Percentiles rank a stretch among this genome's conserved stretches.
phyloP scores from a whole-genome alignment of 1,284 basidiomycete species.

The Apiotrichum sp. region DNA sequence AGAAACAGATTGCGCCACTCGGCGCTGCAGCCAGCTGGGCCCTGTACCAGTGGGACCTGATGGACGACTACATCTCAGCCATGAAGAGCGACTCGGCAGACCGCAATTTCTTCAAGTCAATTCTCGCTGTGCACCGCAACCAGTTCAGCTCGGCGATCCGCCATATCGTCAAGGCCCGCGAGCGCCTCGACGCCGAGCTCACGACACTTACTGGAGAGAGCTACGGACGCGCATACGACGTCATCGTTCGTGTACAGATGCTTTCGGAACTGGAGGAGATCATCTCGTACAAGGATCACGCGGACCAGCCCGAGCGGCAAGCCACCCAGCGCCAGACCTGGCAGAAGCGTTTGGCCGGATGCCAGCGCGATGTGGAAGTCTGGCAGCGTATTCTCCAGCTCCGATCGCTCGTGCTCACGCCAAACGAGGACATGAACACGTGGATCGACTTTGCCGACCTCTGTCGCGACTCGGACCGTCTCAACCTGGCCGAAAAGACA shows the following conservation, averaged over 20 bases:
- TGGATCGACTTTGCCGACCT: conserved; percentile 94
- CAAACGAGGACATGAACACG: conserved; percentile 91
- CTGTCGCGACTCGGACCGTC: conserved; percentile 75
- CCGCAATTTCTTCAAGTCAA: conserved; percentile 91
- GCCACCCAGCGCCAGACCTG: conserved; percentile 81
- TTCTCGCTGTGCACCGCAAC: conserved; percentile 90
- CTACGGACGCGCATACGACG: conserved; percentile 91
- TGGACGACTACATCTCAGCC: conserved; percentile 94
- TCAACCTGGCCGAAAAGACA: conserved; percentile 92
- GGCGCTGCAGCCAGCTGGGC: conserved; percentile 98
- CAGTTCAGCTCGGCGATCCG: conserved; percentile 85
- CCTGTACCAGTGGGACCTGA: conserved; percentile 91
- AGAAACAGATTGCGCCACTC: conserved; percentile 88
- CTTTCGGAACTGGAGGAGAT: conserved; percentile 98
- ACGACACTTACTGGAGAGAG: conserved; percentile 91
- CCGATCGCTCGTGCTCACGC: conserved; percentile 84
- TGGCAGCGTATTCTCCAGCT: conserved; percentile 99
- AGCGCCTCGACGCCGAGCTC: conserved; percentile 85
- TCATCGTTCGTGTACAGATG: conserved; percentile 97
- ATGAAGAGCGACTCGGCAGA: conserved; percentile 94
- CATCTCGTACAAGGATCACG: conserved; percentile 88
- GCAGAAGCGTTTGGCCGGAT: conserved; percentile 90
- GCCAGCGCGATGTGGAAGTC: conserved; percentile 96
- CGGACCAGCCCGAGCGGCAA: conserved; percentile 89
- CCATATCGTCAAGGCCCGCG: conserved; percentile 92